Conservation (phyloP, 495 filamentous ascomycete genomes). For the Pyrenula massariospora region DNA sequence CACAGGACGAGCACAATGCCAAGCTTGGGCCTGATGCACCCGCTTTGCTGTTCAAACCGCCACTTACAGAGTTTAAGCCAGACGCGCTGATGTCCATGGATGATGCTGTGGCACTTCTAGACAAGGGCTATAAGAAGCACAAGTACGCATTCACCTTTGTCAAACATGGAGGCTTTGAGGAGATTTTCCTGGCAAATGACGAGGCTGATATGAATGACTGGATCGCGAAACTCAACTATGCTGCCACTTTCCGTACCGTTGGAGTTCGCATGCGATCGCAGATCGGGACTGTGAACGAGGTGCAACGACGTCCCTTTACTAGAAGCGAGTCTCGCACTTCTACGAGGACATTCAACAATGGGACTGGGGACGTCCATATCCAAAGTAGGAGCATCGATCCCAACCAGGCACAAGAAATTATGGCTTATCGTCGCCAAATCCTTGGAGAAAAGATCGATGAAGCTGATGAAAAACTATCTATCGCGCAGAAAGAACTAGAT, state of each 20-base stretch:
- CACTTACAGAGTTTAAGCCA: slow-evolving; percentile 81
- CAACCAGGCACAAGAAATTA: slow-evolving; percentile 72
- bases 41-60: slow-evolving; percentile 79
- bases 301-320: slow-evolving; percentile 62
- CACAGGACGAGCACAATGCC: slow-evolving; percentile 70
- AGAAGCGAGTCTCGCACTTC: slow-evolving; percentile 49
- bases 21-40: slow-evolving; percentile 39
- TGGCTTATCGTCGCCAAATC: slow-evolving; percentile 65
- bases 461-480: slow-evolving; percentile 65
- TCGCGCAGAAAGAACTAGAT: slow-evolving; percentile 67
- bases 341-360: slow-evolving; percentile 49
- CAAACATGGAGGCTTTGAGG: slow-evolving; percentile 78
- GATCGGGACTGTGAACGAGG: slow-evolving; percentile 75
- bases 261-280: slow-evolving; percentile 86
- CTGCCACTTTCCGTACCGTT: slow-evolving; percentile 81
- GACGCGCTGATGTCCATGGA: slow-evolving; percentile 87
- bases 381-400: slow-evolving; percentile 59
- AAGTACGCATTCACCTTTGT: slow-evolving; percentile 91
- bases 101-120: slow-evolving; percentile 78
- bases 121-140: slow-evolving; percentile 84
- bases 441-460: slow-evolving; percentile 76
- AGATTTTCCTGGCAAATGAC: slow-evolving; percentile 78
- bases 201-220: slow-evolving; percentile 94
- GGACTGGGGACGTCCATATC: slow-evolving; percentile 58
- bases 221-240: slow-evolving; percentile 93